Evolutionary conservation across 1,284 basidiomycete genomes (phyloP).

Genomic region (Pseudozyma tsukubaensis): DNA sequence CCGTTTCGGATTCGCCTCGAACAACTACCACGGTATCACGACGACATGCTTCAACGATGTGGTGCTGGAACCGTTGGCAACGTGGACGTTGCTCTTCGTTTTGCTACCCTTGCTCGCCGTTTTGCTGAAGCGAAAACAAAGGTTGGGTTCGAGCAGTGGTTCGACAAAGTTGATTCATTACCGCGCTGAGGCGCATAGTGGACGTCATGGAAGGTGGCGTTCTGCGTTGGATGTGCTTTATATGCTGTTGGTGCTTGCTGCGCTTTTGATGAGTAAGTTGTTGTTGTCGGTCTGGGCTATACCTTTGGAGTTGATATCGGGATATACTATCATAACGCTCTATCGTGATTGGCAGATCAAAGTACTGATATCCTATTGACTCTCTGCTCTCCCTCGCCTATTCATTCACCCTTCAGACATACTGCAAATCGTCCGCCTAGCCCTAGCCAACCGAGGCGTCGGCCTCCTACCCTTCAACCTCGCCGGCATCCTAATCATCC

Average conservation of each 20-base stretch:
- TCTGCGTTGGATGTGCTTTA: constrained; percentile 35
- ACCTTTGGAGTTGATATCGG: not conserved
- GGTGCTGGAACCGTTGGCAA: constrained; percentile 51
- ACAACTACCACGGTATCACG: constrained; percentile 20
- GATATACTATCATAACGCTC: not conserved
- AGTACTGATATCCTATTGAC: not conserved
- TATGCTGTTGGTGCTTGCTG: constrained; percentile 46
- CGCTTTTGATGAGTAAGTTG: constrained; percentile 55
- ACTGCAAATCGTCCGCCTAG: constrained; percentile 54
- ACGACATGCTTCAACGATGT: constrained; percentile 58
- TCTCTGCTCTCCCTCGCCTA: not conserved
- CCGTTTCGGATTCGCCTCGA: constrained; percentile 33
- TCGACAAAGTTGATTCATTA: constrained; percentile 34
- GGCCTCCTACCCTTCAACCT: constrained; percentile 55
- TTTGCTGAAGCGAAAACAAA: constrained; percentile 9
- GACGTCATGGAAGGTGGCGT: constrained; percentile 12
- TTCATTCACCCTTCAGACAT: constrained; percentile 34
- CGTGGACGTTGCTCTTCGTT: constrained; percentile 46
- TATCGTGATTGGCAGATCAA: not conserved
- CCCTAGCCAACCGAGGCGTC: constrained; percentile 49
- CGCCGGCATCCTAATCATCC: constrained; percentile 47
- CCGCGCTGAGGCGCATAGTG: constrained; percentile 17
- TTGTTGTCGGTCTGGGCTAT: not conserved
- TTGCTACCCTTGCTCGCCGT: constrained; percentile 28
- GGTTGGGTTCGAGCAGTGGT: not conserved